A percentile compares a stretch with the other conserved stretches of the same genome.
Evolutionary conservation across 257 asterid genomes (phyloP).

Genomic region (Plantago major): DNA sequence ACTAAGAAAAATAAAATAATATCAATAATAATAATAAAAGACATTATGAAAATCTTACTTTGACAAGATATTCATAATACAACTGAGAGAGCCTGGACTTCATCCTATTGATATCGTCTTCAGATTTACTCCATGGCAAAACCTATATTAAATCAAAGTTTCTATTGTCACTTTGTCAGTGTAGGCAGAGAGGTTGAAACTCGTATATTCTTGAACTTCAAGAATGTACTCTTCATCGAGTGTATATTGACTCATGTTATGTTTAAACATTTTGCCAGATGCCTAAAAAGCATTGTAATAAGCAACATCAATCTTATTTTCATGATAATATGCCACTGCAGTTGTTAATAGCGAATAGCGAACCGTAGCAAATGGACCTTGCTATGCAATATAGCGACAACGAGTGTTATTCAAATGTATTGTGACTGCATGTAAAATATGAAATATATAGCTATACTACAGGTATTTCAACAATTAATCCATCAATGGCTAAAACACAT

Average conservation of each 20-base stretch:
- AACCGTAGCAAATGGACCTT: no score
- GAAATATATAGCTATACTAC: no score
- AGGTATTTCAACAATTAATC: no score
- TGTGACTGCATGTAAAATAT: no score
- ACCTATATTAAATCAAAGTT: conserved; percentile 53
- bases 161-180: no score
- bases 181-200: no score
- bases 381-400: no score
- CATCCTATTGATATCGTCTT: conserved; percentile 58
- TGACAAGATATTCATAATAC: conserved; percentile 61
- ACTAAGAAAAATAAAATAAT: no score
- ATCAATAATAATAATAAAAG: no score
- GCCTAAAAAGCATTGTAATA: conserved; percentile 4
- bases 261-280: not conserved
- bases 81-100: conserved; percentile 68
- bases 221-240: conserved; percentile 1
- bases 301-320: conserved; percentile 1
- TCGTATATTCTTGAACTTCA: not conserved
- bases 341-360: no score
- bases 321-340: not conserved
- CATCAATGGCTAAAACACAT: no score
- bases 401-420: no score
- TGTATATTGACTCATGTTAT: not conserved
- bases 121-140: conserved; percentile 52
- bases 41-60: conserved; percentile 51